Conservation (phyloP, 208 protist species). For the Trypanosoma lewisi region DNA sequence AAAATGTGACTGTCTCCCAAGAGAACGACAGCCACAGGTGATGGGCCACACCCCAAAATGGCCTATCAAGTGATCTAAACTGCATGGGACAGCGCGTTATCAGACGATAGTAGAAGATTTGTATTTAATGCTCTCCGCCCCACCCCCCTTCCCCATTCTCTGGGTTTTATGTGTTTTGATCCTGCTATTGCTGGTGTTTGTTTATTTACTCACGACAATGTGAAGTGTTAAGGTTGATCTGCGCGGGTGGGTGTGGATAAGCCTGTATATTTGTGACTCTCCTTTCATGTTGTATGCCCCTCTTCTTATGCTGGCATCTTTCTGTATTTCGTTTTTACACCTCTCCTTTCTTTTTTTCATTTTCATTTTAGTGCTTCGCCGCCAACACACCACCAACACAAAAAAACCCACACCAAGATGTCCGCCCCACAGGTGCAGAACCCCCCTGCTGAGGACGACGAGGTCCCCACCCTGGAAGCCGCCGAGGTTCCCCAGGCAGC, state of each 20-base stretch:
- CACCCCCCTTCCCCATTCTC: too few relatives aligned
- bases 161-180: too few relatives aligned
- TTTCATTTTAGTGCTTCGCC: slow-evolving; percentile 9
- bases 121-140: too few relatives aligned
- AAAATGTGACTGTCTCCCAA: too few relatives aligned
- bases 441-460: slow-evolving; percentile 60
- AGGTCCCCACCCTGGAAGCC: slow-evolving; percentile 72
- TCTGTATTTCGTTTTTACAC: slow-evolving; percentile 6
- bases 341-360: slow-evolving; percentile 8
- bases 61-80: slow-evolving; percentile 1
- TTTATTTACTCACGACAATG: too few relatives aligned
- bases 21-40: too few relatives aligned
- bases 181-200: too few relatives aligned
- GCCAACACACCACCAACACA: background rate
- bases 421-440: slow-evolving; percentile 56
- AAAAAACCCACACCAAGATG: slow-evolving; percentile 33
- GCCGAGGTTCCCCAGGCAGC: slow-evolving; percentile 63
- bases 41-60: background rate
- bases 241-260: too few relatives aligned
- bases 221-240: too few relatives aligned
- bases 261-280: too few relatives aligned
- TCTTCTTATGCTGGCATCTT: background rate
- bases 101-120: too few relatives aligned
- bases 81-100: too few relatives aligned
- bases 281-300: slow-evolving; percentile 1